Base-by-base conservation (phyloP, 306 rosid species). In the Glycine latifolia region DNA sequence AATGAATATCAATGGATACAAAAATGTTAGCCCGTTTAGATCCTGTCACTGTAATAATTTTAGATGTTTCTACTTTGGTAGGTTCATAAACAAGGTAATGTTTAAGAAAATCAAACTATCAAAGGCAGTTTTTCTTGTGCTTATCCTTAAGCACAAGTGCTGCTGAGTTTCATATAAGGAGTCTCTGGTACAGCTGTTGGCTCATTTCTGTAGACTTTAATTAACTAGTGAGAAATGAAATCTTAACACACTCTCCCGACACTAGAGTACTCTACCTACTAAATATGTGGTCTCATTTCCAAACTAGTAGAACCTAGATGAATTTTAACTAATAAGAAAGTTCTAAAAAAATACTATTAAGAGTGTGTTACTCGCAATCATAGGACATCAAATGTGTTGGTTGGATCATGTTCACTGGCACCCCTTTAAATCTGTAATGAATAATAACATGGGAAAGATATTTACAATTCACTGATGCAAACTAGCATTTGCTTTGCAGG, bases 401-500 rank as follows among this genome's bases (percentile, higher is more conserved):
- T 61, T 47, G 48, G 55, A 35, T 13, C 20, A 52, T 49, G 12
- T 72, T 50, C 8, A 3, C 46, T 26, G 37, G 59, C 10, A 56
- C 31, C 31, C 31, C 31, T 26, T 26, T 26, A 26, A 26, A 49
- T 33, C 35, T 41, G 48, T 52, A 20, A 49, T 43, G 15, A 80
- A 52, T 80, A 13, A 47, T 5, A 50, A 77, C 72, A 20, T 3
- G 6, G 69, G 48, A 71, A 80, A 15, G 35, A 77, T 58, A 12
- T 16, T 43, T 73, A 50, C 66, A 35, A 14, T 13, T 75, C 54
- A 33, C 79, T 81, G 69, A 84, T 77, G 68, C 81, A 50, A 35
- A 67, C 52, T 59, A 2, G 43, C 56, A 14, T 65, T 65, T 58
- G 4, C 39, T 52, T 81, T 81, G 79, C 86, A 87, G 90, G 87